Conservation (phyloP, 2,329 filamentous ascomycete genomes). For the Fusarium verrucosum region DNA sequence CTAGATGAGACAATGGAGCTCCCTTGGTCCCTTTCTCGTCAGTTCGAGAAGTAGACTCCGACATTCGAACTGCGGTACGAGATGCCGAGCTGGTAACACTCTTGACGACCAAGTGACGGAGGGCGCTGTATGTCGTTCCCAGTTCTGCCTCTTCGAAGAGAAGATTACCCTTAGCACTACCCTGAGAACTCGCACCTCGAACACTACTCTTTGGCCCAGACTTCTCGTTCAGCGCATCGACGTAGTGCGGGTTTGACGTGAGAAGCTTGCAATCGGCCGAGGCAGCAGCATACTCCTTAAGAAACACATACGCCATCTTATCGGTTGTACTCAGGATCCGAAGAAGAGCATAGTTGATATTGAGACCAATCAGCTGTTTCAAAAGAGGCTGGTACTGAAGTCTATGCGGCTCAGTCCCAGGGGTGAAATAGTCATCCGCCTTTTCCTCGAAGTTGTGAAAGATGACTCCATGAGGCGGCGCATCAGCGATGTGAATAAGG, state of each 20-base stretch:
- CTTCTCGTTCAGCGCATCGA: background rate
- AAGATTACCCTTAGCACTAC: conserved; percentile 6
- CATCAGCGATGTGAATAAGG: conserved; percentile 30
- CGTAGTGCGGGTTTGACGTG: background rate
- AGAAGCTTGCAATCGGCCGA: conserved; percentile 15
- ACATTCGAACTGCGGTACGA: conserved; percentile 23
- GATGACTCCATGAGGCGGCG: conserved; percentile 14
- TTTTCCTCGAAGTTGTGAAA: background rate
- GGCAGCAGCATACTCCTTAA: conserved; percentile 8
- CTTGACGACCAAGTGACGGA: conserved; percentile 13
- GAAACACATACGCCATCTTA: background rate
- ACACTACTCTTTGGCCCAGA: background rate
- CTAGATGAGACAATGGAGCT: background rate
- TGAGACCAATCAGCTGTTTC: conserved; percentile 18
- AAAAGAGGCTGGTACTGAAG: conserved; percentile 12
- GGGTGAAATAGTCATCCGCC: background rate
- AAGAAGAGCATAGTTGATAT: conserved; percentile 25
- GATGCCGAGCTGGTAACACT: conserved; percentile 25
- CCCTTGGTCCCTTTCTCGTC: conserved; percentile 5
- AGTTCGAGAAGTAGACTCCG: conserved; percentile 10
- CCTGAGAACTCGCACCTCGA: background rate
- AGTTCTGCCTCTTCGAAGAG: conserved; percentile 17
- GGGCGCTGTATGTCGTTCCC: conserved; percentile 9
- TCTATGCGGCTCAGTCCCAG: conserved; percentile 10
- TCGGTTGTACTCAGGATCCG: conserved; percentile 6